These are phyloP conservation scores for Tolypocladium sp. DNA, from an alignment of 2,329 filamentous ascomycete species.

Conservation along the genomic window DNA sequence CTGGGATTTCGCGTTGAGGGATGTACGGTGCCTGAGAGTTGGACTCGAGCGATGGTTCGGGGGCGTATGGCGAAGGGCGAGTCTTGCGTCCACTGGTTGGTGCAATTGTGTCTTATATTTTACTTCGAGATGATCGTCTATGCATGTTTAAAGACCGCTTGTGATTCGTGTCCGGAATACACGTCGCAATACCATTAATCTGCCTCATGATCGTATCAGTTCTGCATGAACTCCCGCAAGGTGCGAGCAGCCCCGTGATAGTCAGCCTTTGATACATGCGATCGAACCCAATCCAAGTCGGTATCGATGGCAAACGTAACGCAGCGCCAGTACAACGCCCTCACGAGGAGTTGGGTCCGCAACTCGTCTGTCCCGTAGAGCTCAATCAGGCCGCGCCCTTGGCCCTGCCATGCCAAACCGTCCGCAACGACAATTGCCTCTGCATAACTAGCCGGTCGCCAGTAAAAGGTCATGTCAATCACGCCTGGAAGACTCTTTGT, in stretches of 20 bases:
- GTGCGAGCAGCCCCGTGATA: not conserved
- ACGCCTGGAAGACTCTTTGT: not conserved
- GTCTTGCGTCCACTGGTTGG: no score
- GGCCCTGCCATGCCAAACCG: constrained; percentile 2
- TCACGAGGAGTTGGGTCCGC: constrained; percentile 2
- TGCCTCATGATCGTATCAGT: no score
- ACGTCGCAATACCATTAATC: no score
- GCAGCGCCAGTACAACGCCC: constrained; percentile 5
- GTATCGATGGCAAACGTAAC: constrained; percentile 5
- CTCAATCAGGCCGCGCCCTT: constrained; percentile 1
- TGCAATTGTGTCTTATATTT: no score
- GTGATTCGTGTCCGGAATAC: no score
- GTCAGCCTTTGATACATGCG: not conserved
- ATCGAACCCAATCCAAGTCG: not conserved
- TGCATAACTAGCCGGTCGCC: constrained; percentile 2
- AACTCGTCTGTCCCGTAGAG: constrained; percentile 3
- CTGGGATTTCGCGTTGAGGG: no score
- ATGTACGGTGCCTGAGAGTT: no score
- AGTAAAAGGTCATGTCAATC: constrained; percentile 7
- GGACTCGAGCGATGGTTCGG: no score
- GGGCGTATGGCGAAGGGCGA: no score
- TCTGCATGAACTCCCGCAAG: not conserved
- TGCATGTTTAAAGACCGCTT: no score
- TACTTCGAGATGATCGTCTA: no score
- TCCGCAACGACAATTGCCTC: constrained; percentile 8